Evolutionary conservation across 768 basidiomycete species (phyloP), one percentile per base, ranked within the genome.

Genomic region (Lactarius psammicola): DNA sequence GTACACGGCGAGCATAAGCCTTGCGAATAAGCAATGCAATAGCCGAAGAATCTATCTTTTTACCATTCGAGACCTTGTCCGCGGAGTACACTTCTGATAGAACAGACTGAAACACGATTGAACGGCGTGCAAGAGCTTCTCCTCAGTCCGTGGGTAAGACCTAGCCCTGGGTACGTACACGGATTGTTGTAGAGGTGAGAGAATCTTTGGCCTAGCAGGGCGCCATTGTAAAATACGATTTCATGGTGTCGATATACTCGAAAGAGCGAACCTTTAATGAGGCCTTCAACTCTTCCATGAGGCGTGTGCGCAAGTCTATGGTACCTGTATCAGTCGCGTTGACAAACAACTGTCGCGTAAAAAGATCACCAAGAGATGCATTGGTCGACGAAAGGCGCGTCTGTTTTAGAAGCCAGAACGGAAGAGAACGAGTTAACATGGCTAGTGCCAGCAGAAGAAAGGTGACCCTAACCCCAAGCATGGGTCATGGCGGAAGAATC

Each of bases 61-160:
- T 71, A 51, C 78, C 77, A 31, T 77, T 72, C 31, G 81, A 74
- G 8, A 74, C 72, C 75, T 91, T 91, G 75, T 90, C 89, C 40
- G 84, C 80, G 10, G 83, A 80, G 68, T 90, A 85, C 2, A 91
- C 80, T 64, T 91, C 89, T 11, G 89, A 80, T 20, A 91, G 79
- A 36, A 89, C 81, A 30, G 87, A 86, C 89, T 90, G 67, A 40
- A n/a, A 66, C 11, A 62, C 4, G n/a, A 59, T n/a, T 33, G 34
- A 46, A 44, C 49, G 30, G 28, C 40, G 31, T 30, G 28, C 26
- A 65, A 46, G 20, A 44, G 56, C 51, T 36, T 53, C 28, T 33
- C 17, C 3, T 56, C 40, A 56, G 38, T 26, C 20, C 33, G 40
- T 9, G 57, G n/a, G 26, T 23, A 23, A 10, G 51, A 46, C 36